Conservation (phyloP, 2,329 filamentous ascomycete species). For the Scedosporium minutisporum region DNA sequence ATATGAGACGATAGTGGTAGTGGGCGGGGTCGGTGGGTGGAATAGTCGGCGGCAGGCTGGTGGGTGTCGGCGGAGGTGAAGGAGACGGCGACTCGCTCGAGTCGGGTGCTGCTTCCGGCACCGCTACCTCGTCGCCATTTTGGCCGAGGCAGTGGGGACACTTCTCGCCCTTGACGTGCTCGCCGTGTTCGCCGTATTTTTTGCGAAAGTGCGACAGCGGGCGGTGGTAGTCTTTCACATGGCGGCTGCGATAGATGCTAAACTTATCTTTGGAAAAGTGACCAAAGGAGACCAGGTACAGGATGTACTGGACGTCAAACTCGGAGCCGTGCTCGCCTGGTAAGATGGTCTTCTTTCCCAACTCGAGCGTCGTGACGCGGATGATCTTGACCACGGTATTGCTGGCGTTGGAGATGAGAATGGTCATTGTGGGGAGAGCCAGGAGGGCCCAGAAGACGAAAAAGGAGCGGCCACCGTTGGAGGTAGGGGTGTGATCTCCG, state of each 20-base stretch:
- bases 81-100: not conserved
- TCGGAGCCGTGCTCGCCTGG: constrained; percentile 43
- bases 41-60: constrained; percentile 16
- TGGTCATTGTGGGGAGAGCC: constrained; percentile 78
- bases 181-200: not conserved
- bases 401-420: constrained; percentile 73
- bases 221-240: not conserved
- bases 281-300: constrained; percentile 33
- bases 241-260: not conserved
- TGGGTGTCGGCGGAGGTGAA: not conserved
- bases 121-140: too few relatives aligned
- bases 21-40: constrained; percentile 17
- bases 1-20: constrained; percentile 53
- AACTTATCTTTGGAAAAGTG: constrained; percentile 25
- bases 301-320: constrained; percentile 33
- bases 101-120: too few relatives aligned
- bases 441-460: constrained; percentile 91
- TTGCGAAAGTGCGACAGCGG: not conserved
- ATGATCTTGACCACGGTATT: constrained; percentile 67
- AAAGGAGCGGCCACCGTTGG: constrained; percentile 70
- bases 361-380: constrained; percentile 42
- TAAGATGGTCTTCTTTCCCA: constrained; percentile 52
- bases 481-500: constrained; percentile 68
- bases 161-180: not conserved
- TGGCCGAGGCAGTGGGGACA: too few relatives aligned